Conservation (phyloP, 2,329 filamentous ascomycete species). For the Ophiostoma pallidulum region DNA sequence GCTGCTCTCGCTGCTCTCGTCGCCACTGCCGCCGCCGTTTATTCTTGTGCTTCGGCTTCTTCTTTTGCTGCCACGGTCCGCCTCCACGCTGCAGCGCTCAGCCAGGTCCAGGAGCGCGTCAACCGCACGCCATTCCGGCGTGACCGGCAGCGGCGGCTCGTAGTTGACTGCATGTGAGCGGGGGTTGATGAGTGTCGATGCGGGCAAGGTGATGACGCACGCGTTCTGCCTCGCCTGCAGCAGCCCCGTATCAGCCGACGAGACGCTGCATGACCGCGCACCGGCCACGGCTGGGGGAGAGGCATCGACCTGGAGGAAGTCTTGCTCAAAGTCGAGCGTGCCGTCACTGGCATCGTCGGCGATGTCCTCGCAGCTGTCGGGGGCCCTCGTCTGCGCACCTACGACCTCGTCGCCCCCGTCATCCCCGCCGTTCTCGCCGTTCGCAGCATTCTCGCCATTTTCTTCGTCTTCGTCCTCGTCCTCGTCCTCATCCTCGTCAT, state of each 20-base stretch:
- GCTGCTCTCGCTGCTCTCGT: too few species aligned
- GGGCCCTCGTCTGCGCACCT: too few species aligned
- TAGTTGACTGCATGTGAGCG: slow-evolving; percentile 19
- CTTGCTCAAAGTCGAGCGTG: not conserved
- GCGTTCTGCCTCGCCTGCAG: not conserved
- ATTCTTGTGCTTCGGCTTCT: slow-evolving; percentile 1
- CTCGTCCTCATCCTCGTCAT: too few species aligned
- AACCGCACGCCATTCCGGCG: not conserved
- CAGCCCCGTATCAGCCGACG: not conserved
- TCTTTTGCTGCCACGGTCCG: slow-evolving; percentile 19
- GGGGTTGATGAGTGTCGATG: slow-evolving; percentile 21
- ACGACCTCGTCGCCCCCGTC: too few species aligned
- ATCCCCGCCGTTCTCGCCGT: too few species aligned
- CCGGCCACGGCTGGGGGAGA: not conserved
- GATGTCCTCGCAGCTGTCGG: too few species aligned
- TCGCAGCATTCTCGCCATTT: too few species aligned
- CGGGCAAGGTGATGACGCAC: slow-evolving; percentile 18
- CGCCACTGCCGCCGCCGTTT: too few species aligned
- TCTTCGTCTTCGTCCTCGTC: too few species aligned
- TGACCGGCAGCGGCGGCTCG: slow-evolving; percentile 1
- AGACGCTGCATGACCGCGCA: not conserved
- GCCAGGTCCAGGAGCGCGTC: slow-evolving; percentile 16
- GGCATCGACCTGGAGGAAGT: not conserved
- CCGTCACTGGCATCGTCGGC: too few species aligned
- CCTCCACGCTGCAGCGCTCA: not conserved